Base-by-base conservation (phyloP, 2,329 filamentous ascomycete species). In the Paramyrothecium roridum region DNA sequence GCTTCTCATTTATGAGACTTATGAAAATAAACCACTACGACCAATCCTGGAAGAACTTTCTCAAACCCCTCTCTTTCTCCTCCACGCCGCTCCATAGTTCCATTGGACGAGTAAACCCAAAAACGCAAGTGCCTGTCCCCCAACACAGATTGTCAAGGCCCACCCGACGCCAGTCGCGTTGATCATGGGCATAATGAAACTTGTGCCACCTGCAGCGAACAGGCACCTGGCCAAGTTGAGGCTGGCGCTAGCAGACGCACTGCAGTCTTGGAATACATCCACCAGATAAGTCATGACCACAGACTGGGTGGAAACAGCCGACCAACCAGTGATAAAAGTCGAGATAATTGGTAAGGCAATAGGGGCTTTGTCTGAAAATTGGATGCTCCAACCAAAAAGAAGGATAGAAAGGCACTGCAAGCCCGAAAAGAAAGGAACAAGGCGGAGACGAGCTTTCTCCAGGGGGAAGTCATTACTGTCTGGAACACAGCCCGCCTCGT, bases 221-320 rank as follows among this genome's bases (percentile, higher is more conserved):
- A 82, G 59, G 57, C 80, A 84, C 40, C 80, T 65, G 1, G 77
- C 76, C 3, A 84, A 69, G 57, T 84, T 84, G 22, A 83, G 61
- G 48, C 76, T 78, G 0, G 81, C 81, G 48, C 73, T 82, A 0
- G 80, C 80, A 0, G 77, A 76, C 1, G 80, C 81, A 54, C 77
- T 79, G 11, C 68, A 67, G 13, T 76, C 73, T 0, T 75, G 73
- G 56, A 80, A 84, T 0, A 83, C 65, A 59, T 85, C 81, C 3
- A 83, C 75, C 0, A 83, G 69, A 54, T 80, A 82, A 0, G 80
- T 83, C 66, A 74, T 78, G 30, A 81, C 70, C 1, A 78, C 61
- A 1, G 74, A 77, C 43, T 80, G 74, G 3, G 73, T 79, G 1
- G 79, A 80, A 6, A 80, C 71, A 0, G 75, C 74, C 0, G 79